A percentile compares a stretch with the other conserved stretches of the same genome.
These are phyloP conservation scores for Nannizziopsis barbatae DNA, from an alignment of 2,329 filamentous ascomycete genomes.

Conservation along the genomic window DNA sequence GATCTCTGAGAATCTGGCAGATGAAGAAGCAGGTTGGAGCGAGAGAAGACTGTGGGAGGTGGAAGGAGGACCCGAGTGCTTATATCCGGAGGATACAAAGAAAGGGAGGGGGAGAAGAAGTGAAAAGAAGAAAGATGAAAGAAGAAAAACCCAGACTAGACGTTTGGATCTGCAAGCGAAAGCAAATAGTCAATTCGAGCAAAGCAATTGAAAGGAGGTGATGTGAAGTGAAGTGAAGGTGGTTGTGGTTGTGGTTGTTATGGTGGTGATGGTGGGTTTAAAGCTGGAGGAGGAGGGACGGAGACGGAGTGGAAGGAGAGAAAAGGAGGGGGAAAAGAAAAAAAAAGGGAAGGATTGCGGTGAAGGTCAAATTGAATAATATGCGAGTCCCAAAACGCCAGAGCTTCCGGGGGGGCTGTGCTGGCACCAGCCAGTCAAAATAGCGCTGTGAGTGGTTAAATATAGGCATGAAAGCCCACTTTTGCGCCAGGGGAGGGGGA, in stretches of 20 bases:
- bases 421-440: constrained; percentile 3
- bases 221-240: not conserved
- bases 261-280: too few relatives aligned
- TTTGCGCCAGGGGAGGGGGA: not conserved
- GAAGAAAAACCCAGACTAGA: not conserved
- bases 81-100: not conserved
- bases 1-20: too few relatives aligned
- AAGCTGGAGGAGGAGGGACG: not conserved
- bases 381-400: too few relatives aligned
- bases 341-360: not conserved
- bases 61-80: not conserved
- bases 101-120: not conserved
- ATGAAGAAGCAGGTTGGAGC: too few relatives aligned
- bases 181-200: too few relatives aligned
- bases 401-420: constrained; percentile 3
- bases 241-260: too few relatives aligned
- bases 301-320: not conserved
- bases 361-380: not conserved
- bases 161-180: not conserved
- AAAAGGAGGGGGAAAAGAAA: not conserved
- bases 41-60: not conserved
- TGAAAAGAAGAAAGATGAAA: not conserved
- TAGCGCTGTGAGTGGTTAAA: constrained; percentile 5
- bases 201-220: not conserved
- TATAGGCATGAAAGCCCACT: constrained; percentile 5